Conservation (phyloP, 164 flowering plant species). For the Akebia trifoliata region DNA sequence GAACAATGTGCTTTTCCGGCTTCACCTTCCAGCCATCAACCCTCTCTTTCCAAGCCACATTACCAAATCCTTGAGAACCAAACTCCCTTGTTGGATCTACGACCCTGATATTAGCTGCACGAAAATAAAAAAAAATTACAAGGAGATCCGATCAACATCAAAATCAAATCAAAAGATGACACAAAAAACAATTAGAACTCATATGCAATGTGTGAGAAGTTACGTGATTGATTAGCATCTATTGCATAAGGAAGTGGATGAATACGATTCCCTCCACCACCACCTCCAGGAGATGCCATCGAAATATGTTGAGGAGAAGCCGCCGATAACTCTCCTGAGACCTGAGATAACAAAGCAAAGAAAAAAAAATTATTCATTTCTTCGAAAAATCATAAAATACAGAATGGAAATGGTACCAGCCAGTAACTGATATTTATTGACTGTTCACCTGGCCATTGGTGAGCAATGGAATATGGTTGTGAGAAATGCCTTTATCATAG, state of each 20-base stretch:
- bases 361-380: not conserved
- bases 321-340: conserved; percentile 82
- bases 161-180: not conserved
- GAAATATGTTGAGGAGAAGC: conserved; percentile 84
- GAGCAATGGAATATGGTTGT: conserved; percentile 61
- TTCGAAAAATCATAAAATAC: not conserved
- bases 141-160: no score
- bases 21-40: conserved; percentile 57
- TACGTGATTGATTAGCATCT: conserved; percentile 55
- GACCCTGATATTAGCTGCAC: conserved; percentile 67
- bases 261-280: conserved; percentile 44
- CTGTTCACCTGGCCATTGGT: conserved; percentile 44
- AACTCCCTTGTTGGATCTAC: conserved; percentile 76
- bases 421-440: conserved; percentile 45
- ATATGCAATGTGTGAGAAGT: conserved; percentile 4
- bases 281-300: conserved; percentile 70
- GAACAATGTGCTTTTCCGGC: conserved; percentile 54
- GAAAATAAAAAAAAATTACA: not conserved
- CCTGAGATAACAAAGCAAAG: conserved; percentile 29
- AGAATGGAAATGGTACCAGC: no score
- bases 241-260: conserved; percentile 41
- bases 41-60: conserved; percentile 62
- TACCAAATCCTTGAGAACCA: conserved; percentile 62
- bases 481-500: conserved; percentile 69
- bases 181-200: conserved; percentile 7